These are phyloP conservation scores for Malus hybrid DNA, from an alignment of 331 rosid species.

Conservation along the genomic window DNA sequence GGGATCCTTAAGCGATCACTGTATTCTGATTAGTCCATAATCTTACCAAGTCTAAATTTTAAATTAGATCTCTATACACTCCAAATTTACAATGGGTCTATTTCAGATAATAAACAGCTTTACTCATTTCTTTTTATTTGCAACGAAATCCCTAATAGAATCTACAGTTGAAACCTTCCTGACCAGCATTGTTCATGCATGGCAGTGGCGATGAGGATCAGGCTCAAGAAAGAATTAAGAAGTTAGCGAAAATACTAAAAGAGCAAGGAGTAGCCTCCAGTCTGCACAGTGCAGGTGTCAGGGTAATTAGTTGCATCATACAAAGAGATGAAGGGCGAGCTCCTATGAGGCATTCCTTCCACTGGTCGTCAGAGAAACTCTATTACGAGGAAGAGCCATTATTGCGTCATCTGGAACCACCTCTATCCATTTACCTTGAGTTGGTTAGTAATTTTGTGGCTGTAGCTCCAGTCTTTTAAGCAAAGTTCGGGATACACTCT, in stretches of 20 bases:
- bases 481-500: slow-evolving; percentile 5
- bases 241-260: slow-evolving; percentile 90
- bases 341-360: slow-evolving; percentile 99
- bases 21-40: not conserved
- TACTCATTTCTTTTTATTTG: too few relatives aligned
- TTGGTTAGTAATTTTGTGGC: slow-evolving; percentile 55
- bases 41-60: not conserved
- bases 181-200: slow-evolving; percentile 23
- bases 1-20: not conserved
- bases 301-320: slow-evolving; percentile 90
- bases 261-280: slow-evolving; percentile 78
- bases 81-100: not conserved
- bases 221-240: slow-evolving; percentile 93
- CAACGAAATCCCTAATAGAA: not conserved
- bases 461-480: not conserved
- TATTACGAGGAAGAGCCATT: slow-evolving; percentile 83
- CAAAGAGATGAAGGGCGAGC: slow-evolving; percentile 99
- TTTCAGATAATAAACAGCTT: not conserved
- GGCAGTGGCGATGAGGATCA: slow-evolving; percentile 98
- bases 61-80: not conserved
- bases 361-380: slow-evolving; percentile 80
- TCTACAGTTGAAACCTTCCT: slow-evolving; percentile 12
- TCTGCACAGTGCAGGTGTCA: slow-evolving; percentile 71
- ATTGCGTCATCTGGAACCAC: slow-evolving; percentile 96
- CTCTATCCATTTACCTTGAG: slow-evolving; percentile 95